phyloP scores from a whole-genome alignment of 257 asterid species.

The Fraxinus pennsylvanica region DNA sequence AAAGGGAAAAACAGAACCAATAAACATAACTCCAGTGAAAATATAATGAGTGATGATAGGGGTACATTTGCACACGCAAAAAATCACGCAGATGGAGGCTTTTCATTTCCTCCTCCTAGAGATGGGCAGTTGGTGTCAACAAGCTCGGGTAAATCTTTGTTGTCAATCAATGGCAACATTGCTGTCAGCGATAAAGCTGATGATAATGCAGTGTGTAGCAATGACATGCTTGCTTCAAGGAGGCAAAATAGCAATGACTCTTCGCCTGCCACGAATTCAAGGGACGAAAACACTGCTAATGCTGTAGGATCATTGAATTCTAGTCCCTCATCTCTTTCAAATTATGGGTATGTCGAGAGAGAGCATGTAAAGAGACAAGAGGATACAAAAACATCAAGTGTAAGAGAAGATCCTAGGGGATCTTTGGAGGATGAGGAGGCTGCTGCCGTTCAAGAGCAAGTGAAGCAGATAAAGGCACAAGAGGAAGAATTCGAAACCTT shows the following conservation, averaged over 20 bases:
- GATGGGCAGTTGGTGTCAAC: conserved; percentile 63
- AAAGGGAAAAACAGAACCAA: conserved; percentile 46
- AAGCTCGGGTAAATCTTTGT: conserved; percentile 53
- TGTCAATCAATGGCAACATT: conserved; percentile 63
- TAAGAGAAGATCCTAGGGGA: conserved; percentile 62
- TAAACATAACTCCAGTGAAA: conserved; percentile 50
- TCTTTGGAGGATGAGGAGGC: conserved; percentile 90
- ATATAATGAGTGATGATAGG: conserved; percentile 46
- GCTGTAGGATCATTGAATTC: conserved; percentile 74
- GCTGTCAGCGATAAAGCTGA: conserved; percentile 53
- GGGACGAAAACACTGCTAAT: conserved; percentile 52
- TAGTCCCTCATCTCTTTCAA: conserved; percentile 79
- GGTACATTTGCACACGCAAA: conserved; percentile 34
- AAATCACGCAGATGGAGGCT: conserved; percentile 64
- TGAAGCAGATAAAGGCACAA: conserved; percentile 91
- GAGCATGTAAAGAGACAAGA: conserved; percentile 56
- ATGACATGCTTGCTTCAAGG: conserved; percentile 61
- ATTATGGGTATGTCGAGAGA: conserved; percentile 64
- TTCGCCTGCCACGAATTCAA: conserved; percentile 65
- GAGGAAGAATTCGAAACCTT: conserved; percentile 98
- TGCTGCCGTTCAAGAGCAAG: conserved; percentile 96
- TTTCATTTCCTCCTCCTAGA: conserved; percentile 94
- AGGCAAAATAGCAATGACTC: conserved; percentile 70
- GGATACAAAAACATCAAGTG: conserved; percentile 38
- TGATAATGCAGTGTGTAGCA: conserved; percentile 48